Evolutionary conservation across 2,329 filamentous ascomycete species (phyloP).

Genomic region (Eutypella sp.): DNA sequence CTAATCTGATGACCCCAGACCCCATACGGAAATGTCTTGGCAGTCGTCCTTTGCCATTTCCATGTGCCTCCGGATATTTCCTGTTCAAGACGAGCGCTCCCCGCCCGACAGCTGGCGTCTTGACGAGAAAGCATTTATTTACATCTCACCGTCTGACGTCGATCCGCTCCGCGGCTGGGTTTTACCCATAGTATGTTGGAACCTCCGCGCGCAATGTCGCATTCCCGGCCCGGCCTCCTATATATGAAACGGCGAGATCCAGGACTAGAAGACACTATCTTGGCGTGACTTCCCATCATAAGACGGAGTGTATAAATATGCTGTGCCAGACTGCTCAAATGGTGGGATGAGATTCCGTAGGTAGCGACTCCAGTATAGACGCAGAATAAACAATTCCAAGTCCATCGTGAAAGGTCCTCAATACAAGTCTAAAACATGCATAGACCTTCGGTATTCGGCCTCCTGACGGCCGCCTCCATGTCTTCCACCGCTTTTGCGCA

Average conservation of each 20-base stretch:
- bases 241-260: neutral
- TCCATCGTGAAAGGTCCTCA: no score
- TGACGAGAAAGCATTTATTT: neutral
- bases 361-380: no score
- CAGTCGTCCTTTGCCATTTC: neutral
- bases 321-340: neutral
- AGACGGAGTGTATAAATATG: neutral
- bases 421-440: conserved; percentile 8
- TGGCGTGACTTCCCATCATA: neutral
- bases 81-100: neutral
- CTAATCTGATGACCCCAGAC: no score
- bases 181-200: neutral
- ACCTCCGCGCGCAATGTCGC: neutral
- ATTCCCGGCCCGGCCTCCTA: no score
- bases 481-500: conserved; percentile 6
- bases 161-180: neutral
- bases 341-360: neutral
- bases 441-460: conserved; percentile 5
- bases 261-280: neutral
- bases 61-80: neutral
- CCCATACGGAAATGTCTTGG: neutral
- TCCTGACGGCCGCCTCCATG: conserved; percentile 9
- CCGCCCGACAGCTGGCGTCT: neutral
- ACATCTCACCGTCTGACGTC: neutral
- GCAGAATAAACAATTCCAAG: no score